These are phyloP conservation scores for Pythium plurisporium DNA, from an alignment of 352 stramenopile species.

Conservation along the genomic window DNA sequence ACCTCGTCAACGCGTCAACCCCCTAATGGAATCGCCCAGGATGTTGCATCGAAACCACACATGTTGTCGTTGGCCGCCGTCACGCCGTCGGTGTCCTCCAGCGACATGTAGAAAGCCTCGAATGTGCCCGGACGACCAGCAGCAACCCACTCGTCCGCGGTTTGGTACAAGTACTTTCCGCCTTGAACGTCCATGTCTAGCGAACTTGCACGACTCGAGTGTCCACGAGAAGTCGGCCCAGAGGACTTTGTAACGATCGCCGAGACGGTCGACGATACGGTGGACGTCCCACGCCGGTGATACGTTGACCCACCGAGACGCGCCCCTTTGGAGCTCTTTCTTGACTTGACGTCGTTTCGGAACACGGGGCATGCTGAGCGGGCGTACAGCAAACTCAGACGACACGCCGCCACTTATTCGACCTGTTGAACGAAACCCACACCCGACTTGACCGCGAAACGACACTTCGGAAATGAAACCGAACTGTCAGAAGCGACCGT, in stretches of 20 bases:
- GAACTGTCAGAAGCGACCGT: not conserved
- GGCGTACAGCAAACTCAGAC: not conserved
- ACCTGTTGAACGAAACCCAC: not conserved
- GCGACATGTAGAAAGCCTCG: not conserved
- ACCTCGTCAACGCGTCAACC: not conserved
- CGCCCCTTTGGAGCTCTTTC: not conserved
- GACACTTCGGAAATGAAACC: slow-evolving; percentile 1
- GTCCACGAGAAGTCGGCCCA: not conserved
- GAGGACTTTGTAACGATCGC: not conserved
- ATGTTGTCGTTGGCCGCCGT: not conserved
- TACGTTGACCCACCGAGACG: slow-evolving; percentile 1
- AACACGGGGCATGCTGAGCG: not conserved
- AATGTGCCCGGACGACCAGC: not conserved
- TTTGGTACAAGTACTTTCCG: not conserved
- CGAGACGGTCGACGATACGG: not conserved
- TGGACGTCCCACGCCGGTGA: not conserved
- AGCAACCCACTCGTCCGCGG: not conserved
- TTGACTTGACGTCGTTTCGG: not conserved
- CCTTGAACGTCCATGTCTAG: not conserved
- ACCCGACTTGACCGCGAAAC: not conserved
- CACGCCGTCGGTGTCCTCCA: not conserved
- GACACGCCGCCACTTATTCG: not conserved
- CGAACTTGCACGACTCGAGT: not conserved
- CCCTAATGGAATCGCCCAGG: not conserved
- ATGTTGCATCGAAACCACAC: not conserved